These are phyloP conservation scores for Eutypella sp. DNA, from an alignment of 2,329 filamentous ascomycete species.

Conservation along the genomic window DNA sequence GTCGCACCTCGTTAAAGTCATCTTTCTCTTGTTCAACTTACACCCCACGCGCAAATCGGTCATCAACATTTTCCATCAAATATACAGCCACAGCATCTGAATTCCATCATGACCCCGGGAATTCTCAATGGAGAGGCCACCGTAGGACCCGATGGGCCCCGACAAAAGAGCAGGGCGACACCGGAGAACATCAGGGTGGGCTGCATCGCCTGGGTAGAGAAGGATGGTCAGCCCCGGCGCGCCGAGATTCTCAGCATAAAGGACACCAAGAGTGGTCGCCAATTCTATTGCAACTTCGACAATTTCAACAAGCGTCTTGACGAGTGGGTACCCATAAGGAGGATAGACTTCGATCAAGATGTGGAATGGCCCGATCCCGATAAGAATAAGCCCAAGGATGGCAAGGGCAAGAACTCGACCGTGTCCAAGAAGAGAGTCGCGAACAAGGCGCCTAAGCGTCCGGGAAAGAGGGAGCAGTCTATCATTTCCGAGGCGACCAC, in stretches of 20 bases:
- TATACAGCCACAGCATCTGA: slow-evolving; percentile 19
- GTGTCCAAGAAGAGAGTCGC: slow-evolving; percentile 51
- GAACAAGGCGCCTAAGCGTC: slow-evolving; percentile 56
- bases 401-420: slow-evolving; percentile 68
- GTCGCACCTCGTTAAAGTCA: not conserved
- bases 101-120: slow-evolving; percentile 49
- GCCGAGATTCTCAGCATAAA: slow-evolving; percentile 96
- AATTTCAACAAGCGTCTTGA: slow-evolving; percentile 86
- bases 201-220: slow-evolving; percentile 57
- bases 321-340: slow-evolving; percentile 82
- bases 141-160: slow-evolving; percentile 53
- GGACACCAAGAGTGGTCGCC: slow-evolving; percentile 79
- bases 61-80: slow-evolving; percentile 28
- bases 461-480: slow-evolving; percentile 51
- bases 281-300: slow-evolving; percentile 96
- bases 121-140: slow-evolving; percentile 45
- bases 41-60: slow-evolving; percentile 8
- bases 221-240: slow-evolving; percentile 79
- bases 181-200: slow-evolving; percentile 67
- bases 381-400: slow-evolving; percentile 71
- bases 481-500: slow-evolving; percentile 49
- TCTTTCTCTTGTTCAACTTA: not conserved
- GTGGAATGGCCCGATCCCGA: slow-evolving; percentile 96
- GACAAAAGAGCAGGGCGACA: slow-evolving; percentile 76
- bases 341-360: slow-evolving; percentile 83